phyloP scores from a whole-genome alignment of 2,329 filamentous ascomycete genomes.

The Myriangium duriaei region DNA sequence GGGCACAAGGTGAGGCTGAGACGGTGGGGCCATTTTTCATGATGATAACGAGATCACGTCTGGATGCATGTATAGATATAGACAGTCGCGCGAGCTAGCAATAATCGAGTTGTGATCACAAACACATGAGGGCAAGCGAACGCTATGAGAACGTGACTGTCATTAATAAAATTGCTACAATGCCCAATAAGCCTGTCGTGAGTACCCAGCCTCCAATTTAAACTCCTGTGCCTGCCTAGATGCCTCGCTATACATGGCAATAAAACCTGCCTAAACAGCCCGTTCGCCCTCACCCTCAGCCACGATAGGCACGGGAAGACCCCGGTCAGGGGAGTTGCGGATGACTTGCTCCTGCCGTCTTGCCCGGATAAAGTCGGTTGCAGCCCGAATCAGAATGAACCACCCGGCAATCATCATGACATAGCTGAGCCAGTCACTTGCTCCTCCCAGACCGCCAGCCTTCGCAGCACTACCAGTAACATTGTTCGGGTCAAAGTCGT shows the following conservation, averaged over 20 bases:
- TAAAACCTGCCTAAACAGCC: constrained; percentile 4
- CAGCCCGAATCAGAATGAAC: constrained; percentile 92
- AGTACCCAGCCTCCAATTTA: background rate
- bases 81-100: too few relatives aligned
- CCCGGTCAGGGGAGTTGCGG: constrained; percentile 80
- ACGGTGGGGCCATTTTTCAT: constrained; percentile 6
- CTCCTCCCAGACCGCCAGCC: constrained; percentile 41
- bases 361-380: constrained; percentile 79
- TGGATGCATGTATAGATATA: too few relatives aligned
- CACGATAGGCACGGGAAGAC: constrained; percentile 72
- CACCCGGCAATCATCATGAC: constrained; percentile 92
- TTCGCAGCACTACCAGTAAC: constrained; percentile 36
- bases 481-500: constrained; percentile 68
- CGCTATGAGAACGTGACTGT: too few relatives aligned
- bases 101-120: too few relatives aligned
- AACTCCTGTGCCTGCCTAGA: background rate
- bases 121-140: too few relatives aligned
- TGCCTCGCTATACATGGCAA: background rate
- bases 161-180: background rate
- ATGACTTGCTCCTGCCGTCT: constrained; percentile 87
- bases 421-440: constrained; percentile 82
- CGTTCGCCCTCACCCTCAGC: constrained; percentile 31
- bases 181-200: background rate
- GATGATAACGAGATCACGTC: background rate
- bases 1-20: background rate